These are phyloP conservation scores for Globisporangium parvum DNA, from an alignment of 352 stramenopile genomes.

Conservation along the genomic window DNA sequence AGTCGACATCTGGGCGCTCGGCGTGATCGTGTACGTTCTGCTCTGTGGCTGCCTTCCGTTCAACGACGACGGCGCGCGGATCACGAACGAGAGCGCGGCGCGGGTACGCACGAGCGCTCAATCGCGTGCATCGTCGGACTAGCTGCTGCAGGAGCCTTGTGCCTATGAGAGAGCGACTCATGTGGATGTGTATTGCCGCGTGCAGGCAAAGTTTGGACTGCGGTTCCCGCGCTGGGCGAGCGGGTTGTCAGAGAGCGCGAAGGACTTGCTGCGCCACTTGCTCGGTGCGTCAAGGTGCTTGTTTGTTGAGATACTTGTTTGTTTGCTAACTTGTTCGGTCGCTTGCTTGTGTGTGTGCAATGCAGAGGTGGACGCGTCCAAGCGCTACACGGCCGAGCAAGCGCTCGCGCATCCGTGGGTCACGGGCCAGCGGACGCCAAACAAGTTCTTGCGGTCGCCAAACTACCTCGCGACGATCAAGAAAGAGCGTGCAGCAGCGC, in stretches of 20 bases:
- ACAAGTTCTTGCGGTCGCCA: conserved; percentile 84
- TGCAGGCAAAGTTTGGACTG: conserved; percentile 89
- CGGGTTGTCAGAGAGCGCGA: conserved; percentile 77
- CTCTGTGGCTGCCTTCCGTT: conserved; percentile 97
- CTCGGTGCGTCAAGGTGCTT: conserved; percentile 33
- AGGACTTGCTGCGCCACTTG: conserved; percentile 79
- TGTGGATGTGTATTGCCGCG: neutral
- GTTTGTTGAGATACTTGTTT: neutral
- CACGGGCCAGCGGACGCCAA: conserved; percentile 75
- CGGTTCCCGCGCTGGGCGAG: conserved; percentile 93
- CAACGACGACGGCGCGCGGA: conserved; percentile 93
- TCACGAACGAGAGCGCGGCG: conserved; percentile 69
- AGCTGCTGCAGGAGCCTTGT: neutral
- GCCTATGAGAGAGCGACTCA: neutral
- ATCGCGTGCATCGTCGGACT: conserved; percentile 6
- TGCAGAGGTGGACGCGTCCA: conserved; percentile 68
- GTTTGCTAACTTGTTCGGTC: conserved; percentile 3
- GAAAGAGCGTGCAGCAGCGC: conserved; percentile 37
- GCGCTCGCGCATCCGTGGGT: conserved; percentile 82
- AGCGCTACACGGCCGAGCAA: conserved; percentile 81
- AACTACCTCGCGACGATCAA: conserved; percentile 85
- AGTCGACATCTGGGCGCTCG: conserved; percentile 97
- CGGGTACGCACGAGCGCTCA: conserved; percentile 27
- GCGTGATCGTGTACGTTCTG: conserved; percentile 98
- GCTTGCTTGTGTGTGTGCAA: neutral